Evolutionary conservation across 1,284 basidiomycete species (phyloP).

Genomic region (Malassezia pachydermatis): DNA sequence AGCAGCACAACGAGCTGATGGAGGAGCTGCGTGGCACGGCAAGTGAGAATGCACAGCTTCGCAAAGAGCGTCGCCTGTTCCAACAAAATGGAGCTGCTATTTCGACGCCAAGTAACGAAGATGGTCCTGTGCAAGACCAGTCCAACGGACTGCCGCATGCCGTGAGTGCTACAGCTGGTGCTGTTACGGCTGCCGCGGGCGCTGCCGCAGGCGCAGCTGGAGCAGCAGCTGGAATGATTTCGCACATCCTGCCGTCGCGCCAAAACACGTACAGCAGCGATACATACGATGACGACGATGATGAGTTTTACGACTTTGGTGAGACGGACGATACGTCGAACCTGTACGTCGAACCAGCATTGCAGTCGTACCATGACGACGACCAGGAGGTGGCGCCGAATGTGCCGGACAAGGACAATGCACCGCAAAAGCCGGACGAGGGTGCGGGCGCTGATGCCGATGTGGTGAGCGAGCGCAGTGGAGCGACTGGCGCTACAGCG

Average conservation of each 20-base stretch:
- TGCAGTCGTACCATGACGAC: conserved; percentile 5
- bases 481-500: not conserved
- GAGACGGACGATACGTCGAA: conserved; percentile 55
- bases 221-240: not conserved
- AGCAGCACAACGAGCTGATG: conserved; percentile 77
- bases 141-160: no score
- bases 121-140: not conserved
- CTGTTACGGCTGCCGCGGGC: not conserved
- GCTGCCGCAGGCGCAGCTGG: conserved; percentile 3
- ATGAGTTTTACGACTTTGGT: conserved; percentile 96
- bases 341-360: conserved; percentile 31
- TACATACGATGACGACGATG: conserved; percentile 65
- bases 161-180: not conserved
- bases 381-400: not conserved
- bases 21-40: conserved; percentile 55
- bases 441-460: not conserved
- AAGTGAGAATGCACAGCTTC: conserved; percentile 49
- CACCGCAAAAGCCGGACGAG: not conserved
- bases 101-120: not conserved
- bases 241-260: not conserved
- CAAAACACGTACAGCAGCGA: not conserved
- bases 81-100: not conserved
- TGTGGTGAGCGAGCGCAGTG: no score
- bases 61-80: conserved; percentile 46
- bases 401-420: conserved; percentile 10